Percentiles rank a stretch among this genome's conserved stretches.
Evolutionary conservation across 2,329 filamentous ascomycete species (phyloP).

Genomic region (Parascedosporium putredinis): DNA sequence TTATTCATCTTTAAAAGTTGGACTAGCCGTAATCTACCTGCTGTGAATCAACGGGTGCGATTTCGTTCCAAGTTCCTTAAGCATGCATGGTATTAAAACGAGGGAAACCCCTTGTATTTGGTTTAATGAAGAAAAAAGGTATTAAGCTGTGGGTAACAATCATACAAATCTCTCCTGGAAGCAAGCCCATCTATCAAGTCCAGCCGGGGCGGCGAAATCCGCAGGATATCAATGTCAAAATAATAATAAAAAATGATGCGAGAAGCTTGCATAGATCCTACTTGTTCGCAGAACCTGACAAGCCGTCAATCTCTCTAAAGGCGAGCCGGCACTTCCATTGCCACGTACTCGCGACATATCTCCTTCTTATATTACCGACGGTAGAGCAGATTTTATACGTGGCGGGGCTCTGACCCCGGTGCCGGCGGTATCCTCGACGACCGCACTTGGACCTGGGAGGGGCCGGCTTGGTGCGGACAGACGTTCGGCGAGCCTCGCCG

Average conservation of each 20-base stretch:
- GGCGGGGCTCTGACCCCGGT: no score
- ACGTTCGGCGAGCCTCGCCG: constrained; percentile 5
- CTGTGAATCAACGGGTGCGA: no score
- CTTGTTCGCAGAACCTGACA: no score
- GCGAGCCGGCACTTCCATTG: no score
- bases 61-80: no score
- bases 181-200: not conserved
- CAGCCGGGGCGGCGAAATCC: not conserved
- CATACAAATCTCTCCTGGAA: not conserved
- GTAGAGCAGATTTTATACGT: not conserved
- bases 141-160: not conserved
- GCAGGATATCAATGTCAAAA: not conserved
- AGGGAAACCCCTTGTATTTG: no score
- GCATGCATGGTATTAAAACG: not conserved
- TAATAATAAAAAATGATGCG: no score
- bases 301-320: no score
- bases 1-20: no score
- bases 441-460: not conserved
- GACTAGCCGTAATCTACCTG: no score
- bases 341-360: no score
- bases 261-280: no score
- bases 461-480: constrained; percentile 6
- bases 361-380: not conserved
- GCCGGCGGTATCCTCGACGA: constrained; percentile 2
- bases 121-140: not conserved